Base-by-base conservation (phyloP, 2,329 filamentous ascomycete species). In the Diplodia mutila region DNA sequence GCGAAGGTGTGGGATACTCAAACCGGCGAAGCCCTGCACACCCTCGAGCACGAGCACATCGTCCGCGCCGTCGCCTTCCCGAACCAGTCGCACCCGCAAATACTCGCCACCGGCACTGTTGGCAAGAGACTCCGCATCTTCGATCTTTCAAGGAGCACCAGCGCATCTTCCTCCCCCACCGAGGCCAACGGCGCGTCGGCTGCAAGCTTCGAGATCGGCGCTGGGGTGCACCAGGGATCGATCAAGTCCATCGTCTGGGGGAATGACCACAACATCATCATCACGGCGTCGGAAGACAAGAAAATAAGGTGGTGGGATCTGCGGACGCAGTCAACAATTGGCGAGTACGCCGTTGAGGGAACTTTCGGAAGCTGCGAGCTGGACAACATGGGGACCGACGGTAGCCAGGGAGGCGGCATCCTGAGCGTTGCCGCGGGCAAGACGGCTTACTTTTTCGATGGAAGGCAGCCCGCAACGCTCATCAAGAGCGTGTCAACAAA, bases 221-320 rank as follows among this genome's bases (percentile, higher is more conserved):
- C 90, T 7, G 92, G 92, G 42, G 86, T 91, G 14, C 95, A 99
- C 78, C 89, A 87, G 18, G 91, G 91, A 55, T 92, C 91, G 37
- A 98, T 99, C 85, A 98, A 97, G 80, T 94, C 93, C 68, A 96
- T 99, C 69, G 91, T 97, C 69, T 99, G 95, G 95, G 92, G 93
- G 64, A 87, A 89, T 68, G 91, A 97, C 74, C 91, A 91, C 61
- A 97, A 95, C 74, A 89, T 94, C 70, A 84, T 99, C 67, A 91
- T 97, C 61, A 99, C 95, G 0, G 94, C 94, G 2, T 91, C 93
- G 0, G 90, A 92, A 71, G 94, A 97, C 77, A 96, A 95, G 77
- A 93, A 91, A 55, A 86, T 99, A 29, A 89, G 95, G 67, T 99
- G 95, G 95, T 97, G 95, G 83, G 93, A 99, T 78, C 83, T 98